These are phyloP conservation scores for Nannochloropsis oceanica DNA, from an alignment of 108 stramenopile species.

Conservation along the genomic window DNA sequence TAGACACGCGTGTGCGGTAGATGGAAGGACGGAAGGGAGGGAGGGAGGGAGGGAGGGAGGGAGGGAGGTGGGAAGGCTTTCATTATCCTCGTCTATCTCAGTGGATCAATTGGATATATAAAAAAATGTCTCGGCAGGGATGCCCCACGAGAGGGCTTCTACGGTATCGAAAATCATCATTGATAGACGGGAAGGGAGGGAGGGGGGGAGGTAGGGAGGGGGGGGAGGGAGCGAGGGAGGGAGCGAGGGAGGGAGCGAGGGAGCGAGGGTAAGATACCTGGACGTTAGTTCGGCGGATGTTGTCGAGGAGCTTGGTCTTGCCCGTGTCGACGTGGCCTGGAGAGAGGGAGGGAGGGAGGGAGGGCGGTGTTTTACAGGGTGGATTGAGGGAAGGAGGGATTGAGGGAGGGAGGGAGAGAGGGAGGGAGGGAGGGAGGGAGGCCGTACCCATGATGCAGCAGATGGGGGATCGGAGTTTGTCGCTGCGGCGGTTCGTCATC, in stretches of 20 bases:
- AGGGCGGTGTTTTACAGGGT: background rate
- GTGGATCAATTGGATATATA: background rate
- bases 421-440: constrained; percentile 46
- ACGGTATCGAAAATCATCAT: background rate
- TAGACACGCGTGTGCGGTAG: too few relatives aligned
- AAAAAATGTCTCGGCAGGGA: background rate
- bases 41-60: background rate
- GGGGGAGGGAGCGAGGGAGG: too few relatives aligned
- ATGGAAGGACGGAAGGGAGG: background rate
- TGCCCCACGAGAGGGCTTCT: background rate
- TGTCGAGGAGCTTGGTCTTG: constrained; percentile 96
- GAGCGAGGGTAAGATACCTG: too few relatives aligned
- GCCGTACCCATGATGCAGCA: constrained; percentile 98
- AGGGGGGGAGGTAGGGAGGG: too few relatives aligned
- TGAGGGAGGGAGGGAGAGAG: background rate
- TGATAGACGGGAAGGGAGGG: too few relatives aligned
- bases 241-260: background rate
- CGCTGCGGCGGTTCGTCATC: constrained; percentile 56
- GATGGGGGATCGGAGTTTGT: constrained; percentile 87
- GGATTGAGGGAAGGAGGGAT: background rate
- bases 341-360: constrained; percentile 30
- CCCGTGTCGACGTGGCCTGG: constrained; percentile 98
- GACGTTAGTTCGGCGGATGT: constrained; percentile 97
- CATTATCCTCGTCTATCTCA: too few relatives aligned
- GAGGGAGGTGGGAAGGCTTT: background rate